phyloP scores from a whole-genome alignment of 345 rosid genomes.

The Hibiscus syriacus region DNA sequence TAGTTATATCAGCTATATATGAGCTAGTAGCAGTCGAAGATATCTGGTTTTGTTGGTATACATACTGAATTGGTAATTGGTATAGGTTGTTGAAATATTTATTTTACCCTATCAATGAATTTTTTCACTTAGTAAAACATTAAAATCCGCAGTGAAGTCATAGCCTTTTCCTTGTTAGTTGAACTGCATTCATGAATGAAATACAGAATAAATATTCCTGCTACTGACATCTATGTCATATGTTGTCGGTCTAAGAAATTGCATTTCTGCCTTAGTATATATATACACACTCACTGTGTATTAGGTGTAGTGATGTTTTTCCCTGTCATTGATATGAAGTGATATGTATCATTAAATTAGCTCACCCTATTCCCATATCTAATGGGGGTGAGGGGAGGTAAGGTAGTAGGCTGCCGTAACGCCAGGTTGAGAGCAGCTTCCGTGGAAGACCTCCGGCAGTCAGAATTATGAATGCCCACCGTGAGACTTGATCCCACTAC shows the following conservation, averaged over 20 bases:
- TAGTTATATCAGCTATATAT: neutral
- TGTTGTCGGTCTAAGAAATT: neutral
- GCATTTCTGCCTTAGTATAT: neutral
- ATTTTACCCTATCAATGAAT: neutral
- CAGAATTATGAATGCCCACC: no score
- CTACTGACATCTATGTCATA: no score
- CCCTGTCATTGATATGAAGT: neutral
- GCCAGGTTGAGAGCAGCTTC: no score
- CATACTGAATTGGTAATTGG: neutral
- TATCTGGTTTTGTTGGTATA: neutral
- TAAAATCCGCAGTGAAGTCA: neutral
- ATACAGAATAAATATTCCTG: no score
- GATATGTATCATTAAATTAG: no score
- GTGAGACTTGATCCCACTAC: no score
- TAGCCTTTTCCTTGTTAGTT: neutral
- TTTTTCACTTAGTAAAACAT: no score
- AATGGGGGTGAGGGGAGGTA: no score
- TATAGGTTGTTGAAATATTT: neutral
- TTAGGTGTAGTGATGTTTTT: neutral
- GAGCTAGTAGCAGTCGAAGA: neutral
- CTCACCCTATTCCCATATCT: no score
- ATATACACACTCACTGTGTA: neutral
- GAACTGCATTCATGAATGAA: no score
- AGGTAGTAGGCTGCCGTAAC: no score
- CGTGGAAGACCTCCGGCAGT: no score